phyloP scores from a whole-genome alignment of 1,284 basidiomycete genomes.

The Apiotrichum siamense region DNA sequence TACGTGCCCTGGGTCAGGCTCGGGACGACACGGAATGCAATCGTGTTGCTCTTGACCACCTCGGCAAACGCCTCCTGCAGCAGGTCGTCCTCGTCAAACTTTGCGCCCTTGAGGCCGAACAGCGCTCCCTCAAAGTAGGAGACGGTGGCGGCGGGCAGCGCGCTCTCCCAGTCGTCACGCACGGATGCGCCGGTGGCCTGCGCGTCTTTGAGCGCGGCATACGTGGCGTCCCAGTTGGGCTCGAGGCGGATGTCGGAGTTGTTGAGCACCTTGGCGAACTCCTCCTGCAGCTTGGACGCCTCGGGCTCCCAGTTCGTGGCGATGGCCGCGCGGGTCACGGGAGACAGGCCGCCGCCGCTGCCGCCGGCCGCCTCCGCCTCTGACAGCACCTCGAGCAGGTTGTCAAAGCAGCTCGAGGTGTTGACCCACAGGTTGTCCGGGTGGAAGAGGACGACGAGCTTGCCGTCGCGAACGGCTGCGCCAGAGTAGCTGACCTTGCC shows the following conservation, averaged over 20 bases:
- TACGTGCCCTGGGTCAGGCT: not conserved
- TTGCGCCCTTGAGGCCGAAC: not conserved
- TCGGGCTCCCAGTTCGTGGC: not conserved
- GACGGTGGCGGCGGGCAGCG: not conserved
- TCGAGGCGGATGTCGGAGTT: conserved; percentile 1
- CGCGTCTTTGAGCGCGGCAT: not conserved
- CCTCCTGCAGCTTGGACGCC: not conserved
- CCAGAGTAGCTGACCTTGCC: conserved; percentile 5
- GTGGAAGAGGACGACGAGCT: conserved; percentile 3
- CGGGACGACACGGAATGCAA: not conserved
- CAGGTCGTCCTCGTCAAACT: conserved; percentile 7
- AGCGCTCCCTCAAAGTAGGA: conserved; percentile 1
- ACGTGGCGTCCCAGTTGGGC: conserved; percentile 1
- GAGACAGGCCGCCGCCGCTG: not conserved
- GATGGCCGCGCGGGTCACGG: not conserved
- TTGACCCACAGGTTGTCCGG: not conserved
- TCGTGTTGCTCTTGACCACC: not conserved
- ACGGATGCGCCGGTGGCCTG: not conserved
- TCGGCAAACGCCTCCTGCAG: conserved; percentile 9
- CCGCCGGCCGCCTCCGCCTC: not conserved
- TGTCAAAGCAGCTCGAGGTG: not conserved
- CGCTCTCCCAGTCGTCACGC: not conserved
- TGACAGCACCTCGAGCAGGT: not conserved
- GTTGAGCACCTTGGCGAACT: not conserved
- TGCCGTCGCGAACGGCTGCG: not conserved